Percentiles rank a stretch among this genome's conserved stretches.
Conservation (phyloP, 495 filamentous ascomycete species). For the Xylaria telfairii region DNA sequence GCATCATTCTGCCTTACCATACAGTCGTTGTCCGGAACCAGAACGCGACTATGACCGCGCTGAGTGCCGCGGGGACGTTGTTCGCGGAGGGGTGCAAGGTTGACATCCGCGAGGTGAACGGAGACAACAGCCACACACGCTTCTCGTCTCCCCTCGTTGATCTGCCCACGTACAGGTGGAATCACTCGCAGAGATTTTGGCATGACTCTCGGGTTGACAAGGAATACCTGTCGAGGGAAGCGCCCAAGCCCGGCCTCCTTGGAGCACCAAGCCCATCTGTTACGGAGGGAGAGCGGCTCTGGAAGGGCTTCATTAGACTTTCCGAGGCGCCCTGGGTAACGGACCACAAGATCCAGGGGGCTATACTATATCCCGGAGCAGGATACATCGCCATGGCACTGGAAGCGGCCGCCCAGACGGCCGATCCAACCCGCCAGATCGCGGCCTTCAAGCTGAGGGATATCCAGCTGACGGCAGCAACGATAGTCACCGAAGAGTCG, state of each 20-base stretch:
- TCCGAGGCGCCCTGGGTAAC: conserved; percentile 51
- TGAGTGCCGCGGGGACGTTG: neutral
- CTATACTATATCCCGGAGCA: conserved; percentile 52
- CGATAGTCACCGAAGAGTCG: conserved; percentile 12
- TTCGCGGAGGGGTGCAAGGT: neutral
- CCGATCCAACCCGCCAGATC: conserved; percentile 25
- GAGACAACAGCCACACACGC: neutral
- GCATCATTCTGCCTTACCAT: conserved; percentile 35
- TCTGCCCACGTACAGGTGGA: neutral
- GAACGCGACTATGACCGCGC: neutral
- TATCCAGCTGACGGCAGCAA: conserved; percentile 23
- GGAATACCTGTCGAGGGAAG: neutral
- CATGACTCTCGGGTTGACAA: neutral
- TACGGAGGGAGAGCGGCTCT: conserved; percentile 47
- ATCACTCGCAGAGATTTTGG: neutral
- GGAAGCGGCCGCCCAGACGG: conserved; percentile 47
- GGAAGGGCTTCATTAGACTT: conserved; percentile 44
- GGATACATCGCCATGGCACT: conserved; percentile 51
- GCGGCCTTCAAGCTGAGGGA: conserved; percentile 25
- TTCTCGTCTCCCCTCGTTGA: neutral
- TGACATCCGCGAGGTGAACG: neutral
- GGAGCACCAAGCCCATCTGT: conserved; percentile 23
- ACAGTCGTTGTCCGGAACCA: neutral
- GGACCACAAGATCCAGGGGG: conserved; percentile 47
- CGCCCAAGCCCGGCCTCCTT: neutral